Evolutionary conservation across 257 asterid species (phyloP).

Genomic region (Capsicum chinense): DNA sequence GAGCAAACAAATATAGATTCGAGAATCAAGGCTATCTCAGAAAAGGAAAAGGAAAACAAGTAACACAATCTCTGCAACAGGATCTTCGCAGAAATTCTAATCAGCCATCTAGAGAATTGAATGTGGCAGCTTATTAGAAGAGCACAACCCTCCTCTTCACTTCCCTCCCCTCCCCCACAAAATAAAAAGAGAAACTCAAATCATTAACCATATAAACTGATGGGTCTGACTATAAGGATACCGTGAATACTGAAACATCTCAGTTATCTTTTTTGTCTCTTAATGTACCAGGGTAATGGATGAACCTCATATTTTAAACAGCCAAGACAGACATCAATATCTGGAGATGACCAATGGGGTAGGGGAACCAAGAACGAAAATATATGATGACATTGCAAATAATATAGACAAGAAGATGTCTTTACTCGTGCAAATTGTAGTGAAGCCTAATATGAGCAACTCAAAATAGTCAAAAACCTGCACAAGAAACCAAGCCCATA

Average conservation of each 20-base stretch:
- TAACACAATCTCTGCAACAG: too few species aligned
- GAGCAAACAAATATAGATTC: background rate
- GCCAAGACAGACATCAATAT: background rate
- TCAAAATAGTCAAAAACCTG: background rate
- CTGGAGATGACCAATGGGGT: slow-evolving; percentile 1
- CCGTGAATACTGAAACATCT: background rate
- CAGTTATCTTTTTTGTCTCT: background rate
- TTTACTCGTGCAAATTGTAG: background rate
- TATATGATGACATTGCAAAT: background rate
- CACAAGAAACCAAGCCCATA: background rate
- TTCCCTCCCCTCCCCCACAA: background rate
- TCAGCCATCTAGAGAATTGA: too few species aligned
- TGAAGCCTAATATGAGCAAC: background rate
- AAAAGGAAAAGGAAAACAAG: too few species aligned
- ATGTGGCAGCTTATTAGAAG: too few species aligned
- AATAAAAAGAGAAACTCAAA: background rate
- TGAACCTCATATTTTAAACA: background rate
- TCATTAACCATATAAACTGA: background rate
- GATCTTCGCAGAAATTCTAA: too few species aligned
- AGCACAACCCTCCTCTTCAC: background rate
- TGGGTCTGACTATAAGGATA: background rate
- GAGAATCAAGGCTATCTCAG: background rate
- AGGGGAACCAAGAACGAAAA: slow-evolving; percentile 8
- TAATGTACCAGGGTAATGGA: background rate
- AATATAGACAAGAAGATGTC: background rate